phyloP scores from a whole-genome alignment of 805 yeast species.

The Ogataea populi-albae region DNA sequence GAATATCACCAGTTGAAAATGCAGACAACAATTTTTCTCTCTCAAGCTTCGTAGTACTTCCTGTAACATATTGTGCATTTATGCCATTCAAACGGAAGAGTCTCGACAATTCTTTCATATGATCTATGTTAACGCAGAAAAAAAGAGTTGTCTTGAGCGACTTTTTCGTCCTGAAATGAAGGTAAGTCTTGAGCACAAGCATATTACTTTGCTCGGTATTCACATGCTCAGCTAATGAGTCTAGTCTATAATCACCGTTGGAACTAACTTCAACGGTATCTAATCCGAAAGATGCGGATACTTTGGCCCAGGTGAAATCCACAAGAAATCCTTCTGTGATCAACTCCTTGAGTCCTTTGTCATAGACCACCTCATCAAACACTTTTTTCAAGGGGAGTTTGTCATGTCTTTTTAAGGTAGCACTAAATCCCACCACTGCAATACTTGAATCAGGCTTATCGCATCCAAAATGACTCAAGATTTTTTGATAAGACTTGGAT shows the following conservation, averaged over 20 bases:
- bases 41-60: slow-evolving; percentile 52
- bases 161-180: slow-evolving; percentile 40
- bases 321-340: slow-evolving; percentile 66
- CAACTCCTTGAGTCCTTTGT: slow-evolving; percentile 63
- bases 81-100: slow-evolving; percentile 58
- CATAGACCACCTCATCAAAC: slow-evolving; percentile 73
- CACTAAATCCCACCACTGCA: slow-evolving; percentile 80
- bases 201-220: slow-evolving; percentile 54
- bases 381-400: slow-evolving; percentile 52
- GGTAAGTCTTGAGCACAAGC: slow-evolving; percentile 51
- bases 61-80: slow-evolving; percentile 68
- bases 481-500: slow-evolving; percentile 59
- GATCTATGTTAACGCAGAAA: slow-evolving; percentile 74
- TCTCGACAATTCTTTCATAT: slow-evolving; percentile 53
- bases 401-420: slow-evolving; percentile 82
- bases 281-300: slow-evolving; percentile 39
- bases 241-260: slow-evolving; percentile 53
- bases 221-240: slow-evolving; percentile 50
- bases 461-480: slow-evolving; percentile 60
- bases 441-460: slow-evolving; percentile 38
- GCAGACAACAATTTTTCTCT: slow-evolving; percentile 52
- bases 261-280: slow-evolving; percentile 21
- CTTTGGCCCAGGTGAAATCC: slow-evolving; percentile 62
- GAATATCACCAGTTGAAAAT: slow-evolving; percentile 59
- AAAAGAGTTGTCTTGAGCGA: slow-evolving; percentile 61